Base-by-base conservation (phyloP, 164 flowering plant genomes). In the Hamamelis virginiana region DNA sequence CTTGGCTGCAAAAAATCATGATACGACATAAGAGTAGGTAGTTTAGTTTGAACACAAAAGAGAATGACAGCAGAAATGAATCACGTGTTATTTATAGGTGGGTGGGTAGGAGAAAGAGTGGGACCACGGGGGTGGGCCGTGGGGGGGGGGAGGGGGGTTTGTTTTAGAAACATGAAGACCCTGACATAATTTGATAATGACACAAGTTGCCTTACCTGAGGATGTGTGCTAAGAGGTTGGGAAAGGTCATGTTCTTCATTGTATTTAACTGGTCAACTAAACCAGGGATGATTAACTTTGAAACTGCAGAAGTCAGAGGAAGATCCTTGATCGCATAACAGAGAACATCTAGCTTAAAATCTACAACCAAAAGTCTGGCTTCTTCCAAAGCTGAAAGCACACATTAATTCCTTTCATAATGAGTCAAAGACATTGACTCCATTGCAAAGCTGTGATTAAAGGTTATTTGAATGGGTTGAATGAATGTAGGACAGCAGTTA, bases 251-350 rank as follows among this genome's bases (percentile, higher is more conserved):
- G 38, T 81, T 83, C 81, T 77, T 88, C 80, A 92, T 74, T 61
- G 82, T 47, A 61, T 66, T 76, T 44, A 95, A 70, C 77, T 95
- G 97, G 66, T 87, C 89, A 75, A 76, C 72, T 67, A 95, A 68
- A 26, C 86, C 92, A 43, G 98, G 98, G 72, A 92, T 75, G 26
- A 95, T 64, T 76, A 95, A 75, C 69, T 78, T 83, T 19, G 98
- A 86, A 69, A 92, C 64, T 26, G 96, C 91, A 78, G 67, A 43
- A 21, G 62, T 76, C 72, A 92, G 70, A 11, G 88, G 82, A 68
- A 88, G 82, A 69, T 77, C 75, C 83, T 82, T 89, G 55, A 80
- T 71, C 14, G 89, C 86, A 83, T 87, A 95, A 78, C 90, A 85
- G 38, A 92, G 80, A 64, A 89, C 91, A 56, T 92, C 90, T 53